Percentiles rank a stretch among this genome's conserved stretches.
Conservation (phyloP, 768 basidiomycete genomes). For the Suillus occidentalis region DNA sequence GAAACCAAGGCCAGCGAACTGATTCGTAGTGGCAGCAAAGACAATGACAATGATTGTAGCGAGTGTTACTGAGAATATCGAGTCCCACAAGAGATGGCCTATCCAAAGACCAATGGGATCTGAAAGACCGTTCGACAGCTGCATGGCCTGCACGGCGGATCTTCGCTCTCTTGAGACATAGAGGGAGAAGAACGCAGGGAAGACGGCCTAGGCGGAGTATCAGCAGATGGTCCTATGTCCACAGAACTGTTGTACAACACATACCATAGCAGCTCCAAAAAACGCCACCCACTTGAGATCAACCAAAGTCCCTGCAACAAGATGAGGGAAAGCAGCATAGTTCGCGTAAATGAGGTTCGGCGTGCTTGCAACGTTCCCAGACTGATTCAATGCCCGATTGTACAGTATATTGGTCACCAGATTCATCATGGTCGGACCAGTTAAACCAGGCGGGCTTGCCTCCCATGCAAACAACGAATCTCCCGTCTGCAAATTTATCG, state of each 20-base stretch:
- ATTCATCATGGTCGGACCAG: slow-evolving; percentile 64
- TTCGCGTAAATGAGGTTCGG: slow-evolving; percentile 56
- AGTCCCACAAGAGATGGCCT: slow-evolving; percentile 76
- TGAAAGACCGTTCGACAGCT: slow-evolving; percentile 72
- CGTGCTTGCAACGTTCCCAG: slow-evolving; percentile 36
- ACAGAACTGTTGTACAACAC: slow-evolving; percentile 10
- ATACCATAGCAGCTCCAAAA: slow-evolving; percentile 71
- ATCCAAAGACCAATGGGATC: slow-evolving; percentile 74
- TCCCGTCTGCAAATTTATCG: slow-evolving; percentile 51
- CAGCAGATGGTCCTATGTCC: neutral
- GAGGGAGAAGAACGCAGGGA: slow-evolving; percentile 78
- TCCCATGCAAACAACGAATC: slow-evolving; percentile 71
- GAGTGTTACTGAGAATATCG: slow-evolving; percentile 55
- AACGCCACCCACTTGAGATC: slow-evolving; percentile 76
- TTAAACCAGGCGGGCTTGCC: slow-evolving; percentile 56
- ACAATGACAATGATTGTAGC: slow-evolving; percentile 67
- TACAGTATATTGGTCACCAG: slow-evolving; percentile 67
- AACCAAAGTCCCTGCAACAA: slow-evolving; percentile 52
- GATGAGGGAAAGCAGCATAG: slow-evolving; percentile 57
- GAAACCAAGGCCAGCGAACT: slow-evolving; percentile 69
- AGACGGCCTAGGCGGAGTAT: slow-evolving; percentile 51
- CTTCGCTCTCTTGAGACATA: slow-evolving; percentile 75
- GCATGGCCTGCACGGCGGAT: slow-evolving; percentile 76
- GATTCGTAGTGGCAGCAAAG: slow-evolving; percentile 54
- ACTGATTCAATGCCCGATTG: slow-evolving; percentile 57